Evolutionary conservation across 2,329 filamentous ascomycete genomes (phyloP).

Genomic region (Pseudogymnoascus sp.): DNA sequence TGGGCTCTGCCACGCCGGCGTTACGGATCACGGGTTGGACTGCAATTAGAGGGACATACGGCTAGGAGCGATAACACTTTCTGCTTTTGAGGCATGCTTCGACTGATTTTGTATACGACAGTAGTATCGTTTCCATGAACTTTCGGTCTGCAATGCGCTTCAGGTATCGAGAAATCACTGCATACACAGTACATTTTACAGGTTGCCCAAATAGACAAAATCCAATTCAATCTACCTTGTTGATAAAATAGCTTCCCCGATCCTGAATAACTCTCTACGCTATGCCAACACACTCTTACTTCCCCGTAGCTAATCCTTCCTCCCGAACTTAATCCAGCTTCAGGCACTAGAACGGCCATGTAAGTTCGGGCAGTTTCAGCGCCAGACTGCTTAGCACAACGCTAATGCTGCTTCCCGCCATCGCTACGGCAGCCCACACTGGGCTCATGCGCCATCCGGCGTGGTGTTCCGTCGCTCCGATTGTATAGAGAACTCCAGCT

Average conservation of each 20-base stretch:
- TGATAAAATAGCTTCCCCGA: neutral
- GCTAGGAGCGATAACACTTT: no score
- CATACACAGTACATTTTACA: neutral
- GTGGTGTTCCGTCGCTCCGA: neutral
- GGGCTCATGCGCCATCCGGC: neutral
- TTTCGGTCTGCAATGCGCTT: no score
- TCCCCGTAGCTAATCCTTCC: neutral
- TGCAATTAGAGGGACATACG: no score
- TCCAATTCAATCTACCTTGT: neutral
- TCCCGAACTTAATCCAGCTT: neutral
- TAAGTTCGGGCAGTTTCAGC: neutral
- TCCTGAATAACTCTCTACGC: neutral
- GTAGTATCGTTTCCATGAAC: no score
- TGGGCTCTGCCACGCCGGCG: no score
- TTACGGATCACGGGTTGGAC: no score
- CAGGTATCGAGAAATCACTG: no score
- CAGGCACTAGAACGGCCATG: neutral
- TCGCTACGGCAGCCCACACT: neutral
- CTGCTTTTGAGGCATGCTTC: no score
- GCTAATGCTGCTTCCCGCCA: neutral
- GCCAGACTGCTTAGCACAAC: neutral
- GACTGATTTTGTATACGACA: no score
- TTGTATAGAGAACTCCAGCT: conserved; percentile 62
- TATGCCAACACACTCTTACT: neutral
- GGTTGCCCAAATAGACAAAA: neutral